Evolutionary conservation across 208 protist genomes (phyloP), one percentile per base, ranked within the genome.

Genomic region (Crithidia brevicula): DNA sequence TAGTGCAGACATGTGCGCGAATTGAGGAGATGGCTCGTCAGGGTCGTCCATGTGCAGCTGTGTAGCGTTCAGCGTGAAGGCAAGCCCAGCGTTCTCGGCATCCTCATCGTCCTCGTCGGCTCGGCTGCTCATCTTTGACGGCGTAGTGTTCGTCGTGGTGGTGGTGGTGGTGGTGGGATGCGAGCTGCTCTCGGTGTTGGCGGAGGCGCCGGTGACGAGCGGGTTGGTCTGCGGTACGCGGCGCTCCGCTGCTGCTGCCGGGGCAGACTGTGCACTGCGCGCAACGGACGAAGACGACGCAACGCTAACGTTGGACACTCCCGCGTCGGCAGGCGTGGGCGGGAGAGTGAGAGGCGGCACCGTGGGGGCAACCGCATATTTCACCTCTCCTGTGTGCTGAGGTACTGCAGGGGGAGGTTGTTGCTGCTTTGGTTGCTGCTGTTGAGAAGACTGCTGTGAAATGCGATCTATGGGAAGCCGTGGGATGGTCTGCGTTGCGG

Each of bases 111-210:
- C 49, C 23, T 15, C 36, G 4, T 68, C 33, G 23, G 27, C 49
- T 2, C 9, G 43, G 18, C n/a, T 61, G 25, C 18, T 43, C 31
- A 47, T 5, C 30, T 58, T 33, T 13, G 18, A 47, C 10, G 16
- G 46, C 7, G 20, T 85, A 47, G 28, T 46, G 49, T 25, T 40
- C 23, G 20, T 47, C 3, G 10, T 72, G 45, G 30, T 67, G 60
- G 3, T 61, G 69, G 1, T 51, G 43, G 30, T 49, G 0, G 10
- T 72, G 42, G 38, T 65, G 59, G 43, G 43, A 16, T 27, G 38
- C 11, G 57, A 49, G 57, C 59, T 51, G 31, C 28, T 13, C 25
- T 54, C 25, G 4, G 45, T 49, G 20, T 16, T 65, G 10, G 30
- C 42, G 0, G 22, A 65, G 3, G 40, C 5, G 16, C 36, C 43